These are phyloP conservation scores for Cyclotella baltica DNA, from an alignment of 108 stramenopile genomes.

Conservation along the genomic window DNA sequence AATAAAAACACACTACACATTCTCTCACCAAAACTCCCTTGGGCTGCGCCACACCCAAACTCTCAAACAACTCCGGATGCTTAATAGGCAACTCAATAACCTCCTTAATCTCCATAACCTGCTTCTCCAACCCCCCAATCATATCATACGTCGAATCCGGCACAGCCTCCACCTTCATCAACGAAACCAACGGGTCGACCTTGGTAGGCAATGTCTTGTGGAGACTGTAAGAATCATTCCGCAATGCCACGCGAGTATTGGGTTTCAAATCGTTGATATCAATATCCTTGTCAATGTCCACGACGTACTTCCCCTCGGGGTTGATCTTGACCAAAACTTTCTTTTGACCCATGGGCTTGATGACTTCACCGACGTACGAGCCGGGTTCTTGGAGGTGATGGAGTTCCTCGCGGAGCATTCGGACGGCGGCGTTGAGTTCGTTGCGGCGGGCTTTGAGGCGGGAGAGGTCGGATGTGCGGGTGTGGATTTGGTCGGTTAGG, in stretches of 20 bases:
- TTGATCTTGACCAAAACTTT: conserved; percentile 98
- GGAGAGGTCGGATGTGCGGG: conserved; percentile 80
- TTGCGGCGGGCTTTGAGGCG: conserved; percentile 98
- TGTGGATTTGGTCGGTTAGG: conserved; percentile 67
- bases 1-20: too few species aligned
- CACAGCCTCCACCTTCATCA: conserved; percentile 99
- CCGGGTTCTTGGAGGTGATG: conserved; percentile 98
- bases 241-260: conserved; percentile 97
- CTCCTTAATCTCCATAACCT: conserved; percentile 99
- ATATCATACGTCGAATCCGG: conserved; percentile 99
- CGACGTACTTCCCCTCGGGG: conserved; percentile 99
- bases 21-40: conserved; percentile 99
- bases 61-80: conserved; percentile 99
- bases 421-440: conserved; percentile 96
- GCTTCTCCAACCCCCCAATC: conserved; percentile 99
- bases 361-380: conserved; percentile 98
- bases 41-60: conserved; percentile 97
- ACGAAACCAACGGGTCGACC: conserved; percentile 97
- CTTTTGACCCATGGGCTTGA: conserved; percentile 99
- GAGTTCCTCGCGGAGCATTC: conserved; percentile 98
- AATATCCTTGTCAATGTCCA: conserved; percentile 97
- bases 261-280: conserved; percentile 97
- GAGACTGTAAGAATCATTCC: conserved; percentile 98
- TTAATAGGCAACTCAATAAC: conserved; percentile 99
- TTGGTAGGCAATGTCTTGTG: conserved; percentile 99